Conservation (phyloP, 805 yeast genomes). For the Metschnikowia cerradonensis region DNA sequence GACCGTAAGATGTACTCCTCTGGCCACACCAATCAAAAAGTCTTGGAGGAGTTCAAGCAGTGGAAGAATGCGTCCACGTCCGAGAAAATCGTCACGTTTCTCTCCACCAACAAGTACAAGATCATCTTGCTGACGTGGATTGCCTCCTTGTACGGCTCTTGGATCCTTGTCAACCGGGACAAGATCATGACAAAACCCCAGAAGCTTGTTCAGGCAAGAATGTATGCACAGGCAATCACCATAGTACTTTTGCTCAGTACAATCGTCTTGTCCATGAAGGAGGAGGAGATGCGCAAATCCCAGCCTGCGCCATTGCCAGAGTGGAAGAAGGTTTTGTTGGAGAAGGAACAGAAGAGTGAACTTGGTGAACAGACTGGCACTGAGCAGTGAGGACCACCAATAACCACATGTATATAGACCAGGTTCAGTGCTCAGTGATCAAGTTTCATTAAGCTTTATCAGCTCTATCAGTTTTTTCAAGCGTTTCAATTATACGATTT, state of each 20-base stretch:
- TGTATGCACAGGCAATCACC: constrained; percentile 29
- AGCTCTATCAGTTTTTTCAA: too few relatives aligned
- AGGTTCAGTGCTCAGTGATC: too few relatives aligned
- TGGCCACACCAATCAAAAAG: constrained; percentile 23
- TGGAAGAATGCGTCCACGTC: constrained; percentile 31
- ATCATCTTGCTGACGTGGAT: constrained; percentile 37
- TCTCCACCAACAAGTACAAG: constrained; percentile 34
- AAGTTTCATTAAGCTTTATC: too few relatives aligned
- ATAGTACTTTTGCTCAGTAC: constrained; percentile 26
- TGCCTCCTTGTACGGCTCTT: constrained; percentile 33
- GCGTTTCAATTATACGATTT: too few relatives aligned
- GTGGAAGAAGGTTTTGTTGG: constrained; percentile 21
- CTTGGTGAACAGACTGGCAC: neutral
- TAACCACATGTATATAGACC: too few relatives aligned
- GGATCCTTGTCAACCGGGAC: constrained; percentile 26
- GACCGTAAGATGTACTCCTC: constrained; percentile 35
- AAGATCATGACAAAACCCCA: constrained; percentile 25
- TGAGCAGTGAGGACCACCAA: too few relatives aligned
- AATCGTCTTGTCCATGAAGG: constrained; percentile 25
- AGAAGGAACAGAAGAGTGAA: constrained; percentile 1
- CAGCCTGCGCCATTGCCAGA: constrained; percentile 24
- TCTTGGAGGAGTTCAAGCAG: constrained; percentile 32
- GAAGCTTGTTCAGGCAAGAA: constrained; percentile 28
- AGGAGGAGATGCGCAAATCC: constrained; percentile 20
- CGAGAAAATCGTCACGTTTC: constrained; percentile 28